A percentile compares a stretch with the other conserved stretches of the same genome.
These are phyloP conservation scores for Paragyromitra xinjiangensis DNA, from an alignment of 495 filamentous ascomycete genomes.

Conservation along the genomic window DNA sequence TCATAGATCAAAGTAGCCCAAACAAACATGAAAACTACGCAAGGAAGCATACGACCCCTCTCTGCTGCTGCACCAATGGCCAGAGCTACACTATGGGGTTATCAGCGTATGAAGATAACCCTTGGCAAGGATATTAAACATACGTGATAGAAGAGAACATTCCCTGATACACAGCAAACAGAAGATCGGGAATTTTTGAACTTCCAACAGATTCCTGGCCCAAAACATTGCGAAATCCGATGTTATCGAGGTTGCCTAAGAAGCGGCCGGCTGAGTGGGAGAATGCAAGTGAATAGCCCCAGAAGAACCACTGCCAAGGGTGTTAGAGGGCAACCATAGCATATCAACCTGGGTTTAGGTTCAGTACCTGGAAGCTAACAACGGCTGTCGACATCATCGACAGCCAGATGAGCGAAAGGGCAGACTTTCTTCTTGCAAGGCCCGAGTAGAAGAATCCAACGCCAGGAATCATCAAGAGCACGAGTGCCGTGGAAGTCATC, in stretches of 20 bases:
- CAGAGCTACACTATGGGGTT: constrained; percentile 73
- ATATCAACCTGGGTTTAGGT: neutral
- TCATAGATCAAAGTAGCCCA: constrained; percentile 96
- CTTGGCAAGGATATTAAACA: constrained; percentile 54
- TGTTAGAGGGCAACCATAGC: constrained; percentile 2
- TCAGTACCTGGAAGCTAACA: constrained; percentile 75
- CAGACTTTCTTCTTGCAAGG: constrained; percentile 94
- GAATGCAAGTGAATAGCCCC: constrained; percentile 95
- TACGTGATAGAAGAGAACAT: constrained; percentile 97
- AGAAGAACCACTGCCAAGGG: constrained; percentile 84
- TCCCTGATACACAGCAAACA: constrained; percentile 95
- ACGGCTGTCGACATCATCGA: constrained; percentile 95
- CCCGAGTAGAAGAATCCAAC: constrained; percentile 99
- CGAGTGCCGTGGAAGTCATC: constrained; percentile 84
- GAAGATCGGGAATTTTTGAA: constrained; percentile 81
- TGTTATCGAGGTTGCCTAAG: constrained; percentile 85
- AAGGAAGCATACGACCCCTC: constrained; percentile 91
- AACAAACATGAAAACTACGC: constrained; percentile 94
- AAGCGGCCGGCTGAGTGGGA: constrained; percentile 82
- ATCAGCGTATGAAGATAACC: constrained; percentile 3
- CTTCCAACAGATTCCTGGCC: constrained; percentile 83
- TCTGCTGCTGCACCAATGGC: constrained; percentile 93
- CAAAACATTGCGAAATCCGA: constrained; percentile 84
- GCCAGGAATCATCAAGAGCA: constrained; percentile 97
- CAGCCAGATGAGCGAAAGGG: constrained; percentile 92